Conservation (phyloP, 805 yeast species). For the Metschnikowia rubicola region DNA sequence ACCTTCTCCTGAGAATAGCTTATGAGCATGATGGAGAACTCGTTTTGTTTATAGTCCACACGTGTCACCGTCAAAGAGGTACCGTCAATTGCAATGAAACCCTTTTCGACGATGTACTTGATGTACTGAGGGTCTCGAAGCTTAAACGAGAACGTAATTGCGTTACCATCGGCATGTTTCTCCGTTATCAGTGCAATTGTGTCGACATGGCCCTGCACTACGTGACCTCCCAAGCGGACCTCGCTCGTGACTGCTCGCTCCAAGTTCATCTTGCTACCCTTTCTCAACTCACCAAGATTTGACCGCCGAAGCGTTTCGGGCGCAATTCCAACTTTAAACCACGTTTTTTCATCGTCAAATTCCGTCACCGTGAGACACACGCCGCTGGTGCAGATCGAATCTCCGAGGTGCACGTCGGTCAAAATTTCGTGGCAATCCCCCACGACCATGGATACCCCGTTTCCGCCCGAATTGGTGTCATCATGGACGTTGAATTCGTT, state of each 20-base stretch:
- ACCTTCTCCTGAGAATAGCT: conserved; percentile 86
- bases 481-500: conserved; percentile 47
- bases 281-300: conserved; percentile 58
- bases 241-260: conserved; percentile 89
- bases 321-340: conserved; percentile 86
- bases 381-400: conserved; percentile 88
- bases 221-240: conserved; percentile 91
- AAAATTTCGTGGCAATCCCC: conserved; percentile 60
- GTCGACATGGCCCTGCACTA: conserved; percentile 97
- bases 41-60: conserved; percentile 55
- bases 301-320: conserved; percentile 88
- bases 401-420: conserved; percentile 86
- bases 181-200: conserved; percentile 68
- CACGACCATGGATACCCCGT: conserved; percentile 71
- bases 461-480: conserved; percentile 53
- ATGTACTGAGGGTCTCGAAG: conserved; percentile 59
- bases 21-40: conserved; percentile 86
- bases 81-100: conserved; percentile 91
- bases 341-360: conserved; percentile 45
- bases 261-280: conserved; percentile 69
- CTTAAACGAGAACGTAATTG: conserved; percentile 71
- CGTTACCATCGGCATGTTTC: conserved; percentile 62
- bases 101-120: conserved; percentile 87
- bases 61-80: conserved; percentile 83
- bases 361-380: conserved; percentile 90